Evolutionary conservation across 495 filamentous ascomycete genomes (phyloP).

Genomic region (Saxophila tyrrhenica): DNA sequence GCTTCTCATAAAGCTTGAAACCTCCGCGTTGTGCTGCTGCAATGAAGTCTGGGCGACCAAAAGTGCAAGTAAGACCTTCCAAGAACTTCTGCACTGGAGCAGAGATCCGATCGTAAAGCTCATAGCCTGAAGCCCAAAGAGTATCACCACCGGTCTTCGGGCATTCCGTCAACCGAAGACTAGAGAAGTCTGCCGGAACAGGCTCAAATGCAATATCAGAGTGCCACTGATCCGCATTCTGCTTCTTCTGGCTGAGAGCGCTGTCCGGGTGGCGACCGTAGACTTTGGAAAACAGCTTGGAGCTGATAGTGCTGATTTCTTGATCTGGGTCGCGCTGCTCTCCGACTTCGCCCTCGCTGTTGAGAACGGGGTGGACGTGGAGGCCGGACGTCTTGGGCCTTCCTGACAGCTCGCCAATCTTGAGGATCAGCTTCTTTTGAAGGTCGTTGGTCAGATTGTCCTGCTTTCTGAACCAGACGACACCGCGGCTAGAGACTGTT

Average conservation of each 20-base stretch:
- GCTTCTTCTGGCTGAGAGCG: slow-evolving; percentile 5
- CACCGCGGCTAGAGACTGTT: slow-evolving; percentile 67
- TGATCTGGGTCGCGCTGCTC: slow-evolving; percentile 24
- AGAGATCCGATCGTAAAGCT: slow-evolving; percentile 65
- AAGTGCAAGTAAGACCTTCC: slow-evolving; percentile 56
- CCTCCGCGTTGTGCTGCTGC: slow-evolving; percentile 43
- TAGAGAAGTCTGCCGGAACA: slow-evolving; percentile 24
- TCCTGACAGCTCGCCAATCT: slow-evolving; percentile 53
- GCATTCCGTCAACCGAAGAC: slow-evolving; percentile 37
- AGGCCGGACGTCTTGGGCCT: slow-evolving; percentile 30
- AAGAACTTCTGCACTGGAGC: slow-evolving; percentile 53
- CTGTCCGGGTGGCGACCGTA: neutral
- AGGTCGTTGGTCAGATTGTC: slow-evolving; percentile 49
- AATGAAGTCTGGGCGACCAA: slow-evolving; percentile 50
- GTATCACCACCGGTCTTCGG: slow-evolving; percentile 58
- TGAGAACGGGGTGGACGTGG: slow-evolving; percentile 62
- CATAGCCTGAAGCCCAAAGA: slow-evolving; percentile 62
- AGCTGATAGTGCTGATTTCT: slow-evolving; percentile 64
- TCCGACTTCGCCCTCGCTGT: slow-evolving; percentile 47
- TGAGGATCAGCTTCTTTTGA: slow-evolving; percentile 57
- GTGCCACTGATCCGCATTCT: slow-evolving; percentile 21
- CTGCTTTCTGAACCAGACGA: slow-evolving; percentile 71
- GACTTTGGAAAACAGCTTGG: slow-evolving; percentile 21
- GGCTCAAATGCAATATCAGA: slow-evolving; percentile 31
- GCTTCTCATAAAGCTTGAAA: slow-evolving; percentile 42